phyloP scores from a whole-genome alignment of 352 stramenopile genomes.

The Phytophthora kernoviae region DNA sequence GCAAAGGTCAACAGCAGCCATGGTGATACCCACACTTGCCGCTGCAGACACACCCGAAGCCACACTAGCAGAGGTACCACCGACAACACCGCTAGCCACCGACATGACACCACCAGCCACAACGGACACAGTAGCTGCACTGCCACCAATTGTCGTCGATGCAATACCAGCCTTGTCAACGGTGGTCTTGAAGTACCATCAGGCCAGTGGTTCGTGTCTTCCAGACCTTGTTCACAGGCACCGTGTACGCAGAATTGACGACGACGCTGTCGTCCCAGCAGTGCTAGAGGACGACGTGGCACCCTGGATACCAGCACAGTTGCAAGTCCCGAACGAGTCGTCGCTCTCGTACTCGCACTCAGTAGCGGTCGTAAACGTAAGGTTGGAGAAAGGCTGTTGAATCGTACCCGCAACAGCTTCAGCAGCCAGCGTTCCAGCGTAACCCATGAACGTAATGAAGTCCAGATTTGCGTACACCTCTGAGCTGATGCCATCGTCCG shows the following conservation, averaged over 20 bases:
- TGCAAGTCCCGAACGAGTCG: constrained; percentile 56
- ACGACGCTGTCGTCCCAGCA: constrained; percentile 9
- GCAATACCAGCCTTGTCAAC: constrained; percentile 79
- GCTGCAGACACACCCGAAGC: constrained; percentile 61
- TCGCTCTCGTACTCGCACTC: constrained; percentile 68
- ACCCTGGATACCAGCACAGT: constrained; percentile 57
- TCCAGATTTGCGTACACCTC: constrained; percentile 72
- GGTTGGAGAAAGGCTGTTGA: constrained; percentile 49
- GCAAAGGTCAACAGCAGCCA: constrained; percentile 76
- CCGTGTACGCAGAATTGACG: constrained; percentile 29
- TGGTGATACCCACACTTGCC: constrained; percentile 68
- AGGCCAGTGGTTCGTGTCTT: constrained; percentile 67
- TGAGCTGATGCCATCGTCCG: constrained; percentile 67
- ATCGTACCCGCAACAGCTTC: constrained; percentile 32
- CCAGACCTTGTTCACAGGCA: constrained; percentile 64
- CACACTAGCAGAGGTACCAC: constrained; percentile 59
- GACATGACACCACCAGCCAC: constrained; percentile 66
- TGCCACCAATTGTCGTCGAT: constrained; percentile 53
- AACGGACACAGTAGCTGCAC: constrained; percentile 65
- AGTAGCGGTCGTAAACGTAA: constrained; percentile 56
- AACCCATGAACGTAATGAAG: constrained; percentile 64
- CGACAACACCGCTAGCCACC: constrained; percentile 61
- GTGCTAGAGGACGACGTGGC: constrained; percentile 20
- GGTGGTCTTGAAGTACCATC: constrained; percentile 57
- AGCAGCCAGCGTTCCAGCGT: constrained; percentile 39